Evolutionary conservation across 1,139 yeast species (phyloP), one percentile per base, ranked within the genome.

Genomic region (Kluyveromyces sp.): DNA sequence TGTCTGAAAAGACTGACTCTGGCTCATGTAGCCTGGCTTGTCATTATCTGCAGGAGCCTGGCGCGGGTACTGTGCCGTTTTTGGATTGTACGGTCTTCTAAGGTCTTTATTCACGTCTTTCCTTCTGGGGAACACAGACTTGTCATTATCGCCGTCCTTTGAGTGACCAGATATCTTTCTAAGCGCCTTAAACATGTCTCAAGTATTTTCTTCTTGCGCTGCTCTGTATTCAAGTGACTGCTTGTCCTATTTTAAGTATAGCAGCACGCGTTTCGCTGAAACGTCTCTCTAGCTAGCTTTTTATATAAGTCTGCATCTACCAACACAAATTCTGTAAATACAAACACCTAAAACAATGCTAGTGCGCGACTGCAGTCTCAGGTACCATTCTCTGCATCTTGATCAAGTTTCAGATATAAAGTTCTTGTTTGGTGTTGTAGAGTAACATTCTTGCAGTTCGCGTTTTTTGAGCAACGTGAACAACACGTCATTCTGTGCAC

Each of bases 111-210:
- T 33, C 1, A 33, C 36, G 20, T 33, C 36, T 19, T 33, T 33
- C 26, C 36, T 25, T 19, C 36, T 17, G 13, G 26, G 15, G 11
- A 15, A 19, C 9, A 15, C 26, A n/a, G 11, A 4, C 13, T 33
- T 33, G 13, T 19, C 36, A 13, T 29, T 19, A 13, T 28, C 33
- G 17, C n/a, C 26, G 19, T 37, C 33, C 7, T 16, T 29, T 9
- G 40, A 37, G 15, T 38, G 41, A 7, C 36, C 36, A 11, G 41
- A 38, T 31, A 38, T 38, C 29, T 38, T 38, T 15, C 41, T 38
- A 2, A 38, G 36, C 11, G 32, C 41, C 22, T 38, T 38, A 12
- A 38, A 32, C 41, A 38, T 38, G 6, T 4, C 20, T 20, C 19
- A 9, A 3, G 9, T 20, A 15, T 4, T 15, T 16, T 4, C 9